A percentile compares a stretch with the other conserved stretches of the same genome.
These are phyloP conservation scores for Chrysopogon serrulatus DNA, from an alignment of 176 grass and related monocot genomes.

Conservation along the genomic window DNA sequence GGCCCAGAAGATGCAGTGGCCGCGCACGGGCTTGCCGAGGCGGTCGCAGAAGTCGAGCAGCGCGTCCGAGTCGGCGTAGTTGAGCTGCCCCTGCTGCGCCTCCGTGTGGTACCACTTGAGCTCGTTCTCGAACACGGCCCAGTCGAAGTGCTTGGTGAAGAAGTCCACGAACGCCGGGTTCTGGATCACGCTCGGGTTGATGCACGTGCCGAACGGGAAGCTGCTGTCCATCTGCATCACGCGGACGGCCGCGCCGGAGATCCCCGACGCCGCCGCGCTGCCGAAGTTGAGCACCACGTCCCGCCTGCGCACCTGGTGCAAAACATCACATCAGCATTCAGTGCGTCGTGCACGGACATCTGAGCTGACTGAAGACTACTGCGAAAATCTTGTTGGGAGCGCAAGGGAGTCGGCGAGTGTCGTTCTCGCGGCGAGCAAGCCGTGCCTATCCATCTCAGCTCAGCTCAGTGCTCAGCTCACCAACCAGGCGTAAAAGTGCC, in stretches of 20 bases:
- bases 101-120: conserved; percentile 93
- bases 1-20: conserved; percentile 85
- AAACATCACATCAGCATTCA: not conserved
- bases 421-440: not conserved
- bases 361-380: not conserved
- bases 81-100: conserved; percentile 49
- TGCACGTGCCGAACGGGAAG: conserved; percentile 71
- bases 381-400: not conserved
- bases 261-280: not conserved
- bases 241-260: conserved; percentile 26
- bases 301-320: conserved; percentile 50
- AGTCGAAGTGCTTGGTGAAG: conserved; percentile 61
- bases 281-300: conserved; percentile 62
- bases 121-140: conserved; percentile 66
- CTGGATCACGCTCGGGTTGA: conserved; percentile 41
- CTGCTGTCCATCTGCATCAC: conserved; percentile 66
- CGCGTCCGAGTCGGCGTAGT: conserved; percentile 60
- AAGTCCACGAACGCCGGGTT: conserved; percentile 51
- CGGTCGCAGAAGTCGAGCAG: conserved; percentile 66
- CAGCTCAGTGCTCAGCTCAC: not conserved
- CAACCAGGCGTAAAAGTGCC: not conserved
- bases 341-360: not conserved
- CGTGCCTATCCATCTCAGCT: not conserved
- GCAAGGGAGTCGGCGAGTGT: not conserved
- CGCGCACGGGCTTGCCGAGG: conserved; percentile 35